Evolutionary conservation across 805 yeast genomes (phyloP), one percentile per base, ranked within the genome.

Genomic region (Metschnikowia lachancei): DNA sequence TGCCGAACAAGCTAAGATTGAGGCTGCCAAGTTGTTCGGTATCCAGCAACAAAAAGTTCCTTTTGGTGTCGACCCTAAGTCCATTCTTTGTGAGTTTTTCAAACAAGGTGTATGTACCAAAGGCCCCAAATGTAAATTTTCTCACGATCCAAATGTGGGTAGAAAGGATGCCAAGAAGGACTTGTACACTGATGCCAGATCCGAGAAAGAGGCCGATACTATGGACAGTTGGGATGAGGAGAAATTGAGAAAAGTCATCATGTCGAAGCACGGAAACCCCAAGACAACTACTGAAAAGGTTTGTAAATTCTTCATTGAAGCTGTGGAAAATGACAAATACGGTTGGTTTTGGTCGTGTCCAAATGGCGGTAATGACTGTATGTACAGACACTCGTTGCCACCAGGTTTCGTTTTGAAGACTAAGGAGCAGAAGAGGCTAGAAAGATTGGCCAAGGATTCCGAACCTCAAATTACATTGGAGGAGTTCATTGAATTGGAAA

Each of bases 311-410:
- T 95, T 94, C 71, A 87, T 94, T 55, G 96, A 90, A 50, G 98
- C 99, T 0, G 97, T 94, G 47, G 99, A 94, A 64, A 89, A 90
- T 62, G 94, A 92, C 48, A 92, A 92, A 64, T 94, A 94, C 64
- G 99, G 99, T 62, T 94, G 99, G 99, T 91, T 94, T 69, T 94
- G 99, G 99, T 76, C 78, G 17, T 94, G 99, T 74, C 99, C 99
- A 22, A 88, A 88, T 57, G 91, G 92, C 34, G 97, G 96, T 55
- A 81, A 85, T 51, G 85, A 81, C 50, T 94, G 99, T 80, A 92
- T 85, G 74, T 94, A 94, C 73, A 83, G 81, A 67, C 99, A 94
- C 68, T 86, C 97, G 8, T 76, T 94, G 61, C 99, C 99, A 34
- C 91, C 95, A 39, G 99, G 99, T 1, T 95, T 90, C 67, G 95